Percentiles rank a stretch among this genome's conserved stretches.
Conservation (phyloP, 2,329 filamentous ascomycete species). For the Stenocarpella maydis region DNA sequence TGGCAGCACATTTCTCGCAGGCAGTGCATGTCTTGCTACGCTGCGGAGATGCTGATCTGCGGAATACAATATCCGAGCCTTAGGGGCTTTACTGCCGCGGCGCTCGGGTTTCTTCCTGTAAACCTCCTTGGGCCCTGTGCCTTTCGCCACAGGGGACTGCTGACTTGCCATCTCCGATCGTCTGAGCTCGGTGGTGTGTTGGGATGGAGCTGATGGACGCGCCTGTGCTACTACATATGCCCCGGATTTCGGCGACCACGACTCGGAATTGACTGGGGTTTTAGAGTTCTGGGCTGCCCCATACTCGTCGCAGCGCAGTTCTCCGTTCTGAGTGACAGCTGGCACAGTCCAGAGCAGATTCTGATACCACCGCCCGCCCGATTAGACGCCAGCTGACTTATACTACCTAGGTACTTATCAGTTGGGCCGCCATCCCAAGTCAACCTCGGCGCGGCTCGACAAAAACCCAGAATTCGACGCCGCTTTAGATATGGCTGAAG, state of each 20-base stretch:
- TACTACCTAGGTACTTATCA: too few relatives aligned
- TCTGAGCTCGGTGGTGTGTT: neutral
- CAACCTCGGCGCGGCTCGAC: neutral
- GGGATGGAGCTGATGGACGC: neutral
- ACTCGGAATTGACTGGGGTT: neutral
- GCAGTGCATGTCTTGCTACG: conserved; percentile 8
- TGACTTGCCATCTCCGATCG: neutral
- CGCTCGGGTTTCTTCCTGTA: neutral
- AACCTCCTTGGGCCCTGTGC: neutral
- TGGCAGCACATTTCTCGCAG: conserved; percentile 7
- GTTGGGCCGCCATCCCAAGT: neutral
- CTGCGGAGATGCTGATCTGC: conserved; percentile 28
- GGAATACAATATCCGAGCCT: conserved; percentile 16
- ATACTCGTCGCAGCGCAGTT: neutral
- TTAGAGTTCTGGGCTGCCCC: conserved; percentile 8
- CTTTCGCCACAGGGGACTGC: neutral
- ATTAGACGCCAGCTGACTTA: too few relatives aligned
- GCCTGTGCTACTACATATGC: neutral
- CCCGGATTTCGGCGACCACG: conserved; percentile 12
- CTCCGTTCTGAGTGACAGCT: neutral
- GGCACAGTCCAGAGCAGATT: neutral
- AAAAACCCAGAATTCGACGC: neutral
- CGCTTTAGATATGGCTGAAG: neutral
- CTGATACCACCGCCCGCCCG: too few relatives aligned
- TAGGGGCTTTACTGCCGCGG: conserved; percentile 17